Percentiles rank a stretch among this genome's conserved stretches.
Conservation (phyloP, 1,284 basidiomycete genomes). For the Cryptococcus floricola region DNA sequence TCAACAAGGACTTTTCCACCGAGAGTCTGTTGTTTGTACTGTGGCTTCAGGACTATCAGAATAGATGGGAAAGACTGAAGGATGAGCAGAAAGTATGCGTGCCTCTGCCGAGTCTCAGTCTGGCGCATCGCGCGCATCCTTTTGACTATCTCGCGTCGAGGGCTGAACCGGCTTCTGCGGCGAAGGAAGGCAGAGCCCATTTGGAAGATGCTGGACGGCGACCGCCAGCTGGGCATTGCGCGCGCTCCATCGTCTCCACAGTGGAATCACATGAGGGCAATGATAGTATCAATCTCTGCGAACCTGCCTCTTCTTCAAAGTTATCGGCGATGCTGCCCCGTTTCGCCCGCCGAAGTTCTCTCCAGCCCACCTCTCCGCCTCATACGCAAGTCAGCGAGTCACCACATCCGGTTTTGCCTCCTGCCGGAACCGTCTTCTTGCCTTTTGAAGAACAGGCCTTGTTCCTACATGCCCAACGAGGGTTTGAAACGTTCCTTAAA, state of each 20-base stretch:
- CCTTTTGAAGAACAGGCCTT: constrained; percentile 27
- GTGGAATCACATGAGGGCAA: background rate
- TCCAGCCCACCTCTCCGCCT: background rate
- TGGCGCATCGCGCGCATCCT: constrained; percentile 28
- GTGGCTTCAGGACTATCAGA: constrained; percentile 34
- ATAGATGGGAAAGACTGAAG: constrained; percentile 17
- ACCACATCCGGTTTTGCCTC: constrained; percentile 18
- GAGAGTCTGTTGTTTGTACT: constrained; percentile 41
- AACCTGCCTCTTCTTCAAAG: background rate
- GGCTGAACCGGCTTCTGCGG: no score
- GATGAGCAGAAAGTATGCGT: constrained; percentile 13
- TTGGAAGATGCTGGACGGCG: no score
- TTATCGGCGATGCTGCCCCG: background rate
- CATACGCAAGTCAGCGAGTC: background rate
- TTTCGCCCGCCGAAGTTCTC: background rate
- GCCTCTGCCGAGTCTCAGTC: constrained; percentile 26
- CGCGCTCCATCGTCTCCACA: no score
- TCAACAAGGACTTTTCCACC: constrained; percentile 33
- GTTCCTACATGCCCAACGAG: constrained; percentile 30
- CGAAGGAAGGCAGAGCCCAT: no score
- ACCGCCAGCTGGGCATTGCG: no score
- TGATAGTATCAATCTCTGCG: background rate
- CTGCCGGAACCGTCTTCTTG: constrained; percentile 16
- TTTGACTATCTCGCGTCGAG: constrained; percentile 23
- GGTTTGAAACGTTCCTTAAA: constrained; percentile 33